Percentiles rank a stretch among this genome's conserved stretches.
Evolutionary conservation across 805 yeast species (phyloP).

Genomic region (Saccharomyces kudriavzevii): DNA sequence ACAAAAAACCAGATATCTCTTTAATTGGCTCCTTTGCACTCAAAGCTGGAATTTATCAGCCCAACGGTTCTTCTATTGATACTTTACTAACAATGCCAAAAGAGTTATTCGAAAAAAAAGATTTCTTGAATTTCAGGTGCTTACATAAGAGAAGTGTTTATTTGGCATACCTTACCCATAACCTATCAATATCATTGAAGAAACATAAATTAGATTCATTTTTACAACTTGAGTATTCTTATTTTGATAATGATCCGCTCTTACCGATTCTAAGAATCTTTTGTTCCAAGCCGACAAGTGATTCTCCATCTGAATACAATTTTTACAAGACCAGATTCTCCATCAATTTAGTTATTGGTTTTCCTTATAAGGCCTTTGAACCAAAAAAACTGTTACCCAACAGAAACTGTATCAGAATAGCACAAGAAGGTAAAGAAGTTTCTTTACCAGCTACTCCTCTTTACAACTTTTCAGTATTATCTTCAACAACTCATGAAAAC

Average conservation of each 20-base stretch:
- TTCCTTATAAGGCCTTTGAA: conserved; percentile 66
- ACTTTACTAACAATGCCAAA: conserved; percentile 77
- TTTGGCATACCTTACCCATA: conserved; percentile 66
- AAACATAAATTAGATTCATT: conserved; percentile 42
- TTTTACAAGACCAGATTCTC: conserved; percentile 62
- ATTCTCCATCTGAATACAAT: conserved; percentile 36
- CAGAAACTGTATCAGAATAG: conserved; percentile 74
- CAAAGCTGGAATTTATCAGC: conserved; percentile 65
- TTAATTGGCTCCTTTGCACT: conserved; percentile 86
- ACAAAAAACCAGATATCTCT: conserved; percentile 62
- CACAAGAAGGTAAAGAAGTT: conserved; percentile 39
- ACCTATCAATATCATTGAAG: conserved; percentile 45
- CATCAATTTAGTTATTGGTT: conserved; percentile 64
- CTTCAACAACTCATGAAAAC: conserved; percentile 60
- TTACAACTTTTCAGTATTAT: conserved; percentile 73
- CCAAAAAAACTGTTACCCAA: conserved; percentile 68
- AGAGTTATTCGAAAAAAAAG: conserved; percentile 70
- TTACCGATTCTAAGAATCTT: conserved; percentile 66
- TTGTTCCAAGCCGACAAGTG: conserved; percentile 28
- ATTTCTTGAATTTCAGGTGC: conserved; percentile 82
- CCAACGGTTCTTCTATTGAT: conserved; percentile 64
- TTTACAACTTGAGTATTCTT: conserved; percentile 51
- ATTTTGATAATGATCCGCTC: conserved; percentile 66
- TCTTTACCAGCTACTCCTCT: conserved; percentile 60
- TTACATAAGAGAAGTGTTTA: conserved; percentile 85